Base-by-base conservation (phyloP, 495 filamentous ascomycete genomes). In the Neurospora terricola region DNA sequence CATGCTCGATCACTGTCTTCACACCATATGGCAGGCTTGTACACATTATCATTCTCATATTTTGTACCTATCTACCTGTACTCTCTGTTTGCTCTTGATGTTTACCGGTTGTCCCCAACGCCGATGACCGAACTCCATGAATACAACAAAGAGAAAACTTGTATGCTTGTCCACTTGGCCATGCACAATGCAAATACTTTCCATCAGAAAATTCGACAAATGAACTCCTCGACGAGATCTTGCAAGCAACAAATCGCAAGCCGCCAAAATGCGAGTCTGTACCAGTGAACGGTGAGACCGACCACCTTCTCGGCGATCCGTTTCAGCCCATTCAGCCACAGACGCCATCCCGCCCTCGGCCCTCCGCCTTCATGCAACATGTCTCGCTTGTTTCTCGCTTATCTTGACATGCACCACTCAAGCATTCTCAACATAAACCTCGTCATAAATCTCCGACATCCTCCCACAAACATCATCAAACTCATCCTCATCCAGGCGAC, bases 381-480 rank as follows among this genome's bases (percentile, higher is more conserved):
- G 43, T 21, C n/a, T 21, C 43, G 9, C 43, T 48, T 48, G 10
- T 4, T 21, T 1, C 38, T 12, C 12, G 38, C 38, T 40, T 40
- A 40, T 40, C 11, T 14, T 71, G 43, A 37, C 6, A 8, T 8
- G 7, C 6, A 37, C 6, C 16, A 0, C 40, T n/a, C 3, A 54
- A 72, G 6, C 71, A 45, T 54, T 36, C 18, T 40, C 71, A 16
- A 30, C 38, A 48, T 75, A 77, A 30, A 75, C 70, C 59, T 73
- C 48, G 0, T 38, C 38, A 30, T 72, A 72, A 36, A 78, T 45
- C 54, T 39, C 37, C 23, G 37, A 38, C 76, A 78, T 73, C 71
- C 38, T 42, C n/a, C 38, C 40, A 69, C 76, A 78, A 16, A 72
- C 73, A 30, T 71, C n/a, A 30, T 23, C 23, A 38, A 74, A 71